Base-by-base conservation (phyloP, 106 monocot genomes). In the Phalaenopsis aphrodite region DNA sequence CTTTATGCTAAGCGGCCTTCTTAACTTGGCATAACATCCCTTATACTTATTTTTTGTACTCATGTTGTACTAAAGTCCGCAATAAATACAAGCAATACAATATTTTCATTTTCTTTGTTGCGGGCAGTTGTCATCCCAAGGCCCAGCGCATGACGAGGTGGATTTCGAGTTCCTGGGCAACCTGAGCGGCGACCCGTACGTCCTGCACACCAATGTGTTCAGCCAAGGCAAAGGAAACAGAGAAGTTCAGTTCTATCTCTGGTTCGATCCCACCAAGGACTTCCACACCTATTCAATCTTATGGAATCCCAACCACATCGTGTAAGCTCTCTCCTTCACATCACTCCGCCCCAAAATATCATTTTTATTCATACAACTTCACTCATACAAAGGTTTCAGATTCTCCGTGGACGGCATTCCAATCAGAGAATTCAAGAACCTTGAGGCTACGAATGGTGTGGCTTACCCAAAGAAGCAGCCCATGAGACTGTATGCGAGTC, bases 401-500 rank as follows among this genome's bases (percentile, higher is more conserved):
- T 80, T 79, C 80, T 80, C 5, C 1, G 84, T 84, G 21, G 84
- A 84, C n/a, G 80, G 69, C 6, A 76, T 19, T 8, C 80, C 80
- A 2, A 75, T 84, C 15, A 80, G 84, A 80, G 80, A 41, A 9
- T 84, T 80, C 76, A 84, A 80, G 49, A 84, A 84, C 68, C 5
- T 49, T 1, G 79, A 82, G n/a, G 30, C 76, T 10, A 69, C 42
- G 5, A 80, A n/a, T 19, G 79, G 85, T 0, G 65, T 78, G 4
- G 21, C 75, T 5, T 86, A 21, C 16, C 82, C 85, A 6, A 79
- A 78, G 37, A 42, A n/a, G 42, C 82, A 82, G 46, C 52, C 82
- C 1, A 82, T 85, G 81, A 77, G 61, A 74, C 10, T 86, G 3
- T 86, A 82, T 56, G 78, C 82, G 3, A 86, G 82, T 68, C 75